These are phyloP conservation scores for Ustilago vetiveriae DNA, from an alignment of 1,284 basidiomycete genomes.

Conservation along the genomic window DNA sequence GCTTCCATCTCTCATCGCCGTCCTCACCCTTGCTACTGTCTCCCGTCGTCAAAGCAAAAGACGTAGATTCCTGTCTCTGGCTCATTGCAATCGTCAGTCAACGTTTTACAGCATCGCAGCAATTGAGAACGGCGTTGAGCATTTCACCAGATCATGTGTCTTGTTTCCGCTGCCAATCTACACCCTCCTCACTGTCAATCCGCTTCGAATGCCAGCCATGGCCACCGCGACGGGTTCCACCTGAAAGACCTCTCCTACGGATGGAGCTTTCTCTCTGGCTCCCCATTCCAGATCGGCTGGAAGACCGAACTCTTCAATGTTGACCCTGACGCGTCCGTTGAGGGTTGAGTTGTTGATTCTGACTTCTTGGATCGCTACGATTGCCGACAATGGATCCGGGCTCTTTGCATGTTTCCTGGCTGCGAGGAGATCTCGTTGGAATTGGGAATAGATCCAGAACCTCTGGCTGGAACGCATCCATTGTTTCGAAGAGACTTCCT, in stretches of 20 bases:
- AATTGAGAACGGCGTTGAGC: too few relatives aligned
- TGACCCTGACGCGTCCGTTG: conserved; percentile 31
- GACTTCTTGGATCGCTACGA: conserved; percentile 33
- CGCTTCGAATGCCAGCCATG: conserved; percentile 28
- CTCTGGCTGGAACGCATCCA: conserved; percentile 30
- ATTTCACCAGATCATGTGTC: too few relatives aligned
- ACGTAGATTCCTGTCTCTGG: too few relatives aligned
- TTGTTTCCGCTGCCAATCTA: too few relatives aligned
- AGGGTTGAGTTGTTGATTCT: conserved; percentile 27
- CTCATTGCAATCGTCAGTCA: background rate
- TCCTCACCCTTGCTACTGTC: too few relatives aligned
- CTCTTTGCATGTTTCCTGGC: background rate
- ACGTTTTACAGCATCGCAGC: too few relatives aligned
- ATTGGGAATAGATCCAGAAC: conserved; percentile 40
- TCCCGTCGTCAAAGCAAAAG: too few relatives aligned
- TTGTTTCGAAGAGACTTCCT: conserved; percentile 40
- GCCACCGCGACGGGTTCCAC: conserved; percentile 20
- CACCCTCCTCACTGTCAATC: conserved; percentile 23
- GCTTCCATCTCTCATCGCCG: too few relatives aligned
- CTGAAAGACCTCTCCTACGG: conserved; percentile 12
- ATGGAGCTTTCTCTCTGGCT: conserved; percentile 7
- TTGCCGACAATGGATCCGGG: conserved; percentile 27
- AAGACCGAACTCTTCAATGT: conserved; percentile 29
- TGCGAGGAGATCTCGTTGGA: conserved; percentile 23
- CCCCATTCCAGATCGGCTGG: conserved; percentile 47